Evolutionary conservation across 169 alveolate genomes (phyloP), one percentile per base, ranked within the genome.

Genomic region (Plasmodium knowlesi): DNA sequence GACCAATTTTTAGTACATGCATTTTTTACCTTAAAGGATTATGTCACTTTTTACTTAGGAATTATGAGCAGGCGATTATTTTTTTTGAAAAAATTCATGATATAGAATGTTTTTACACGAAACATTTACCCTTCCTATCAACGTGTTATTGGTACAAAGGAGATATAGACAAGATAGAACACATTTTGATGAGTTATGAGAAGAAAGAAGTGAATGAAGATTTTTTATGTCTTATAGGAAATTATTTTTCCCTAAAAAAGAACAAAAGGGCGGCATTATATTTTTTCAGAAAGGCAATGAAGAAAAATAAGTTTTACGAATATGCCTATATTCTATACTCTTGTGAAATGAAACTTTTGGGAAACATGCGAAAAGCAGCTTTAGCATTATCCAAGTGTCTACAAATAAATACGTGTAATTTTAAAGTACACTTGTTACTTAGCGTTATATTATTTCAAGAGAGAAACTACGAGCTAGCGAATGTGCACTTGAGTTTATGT

Each of bases 221-320:
- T 79, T 88, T 78, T 76, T 57, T 88, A 37, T 88, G 94, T 28
- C 76, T 88, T 53, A 88, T 88, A 34, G 94, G 94, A 78, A 88
- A 88, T 78, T 88, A 88, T 79, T 88, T 88, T 79, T 88, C 94
- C 25, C 46, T 88, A 88, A 88, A 88, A 88, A 88, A 79, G 57
- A 88, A 88, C 46, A 88, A 88, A 88, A 61, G 46, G 4, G 28
- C 78, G 70, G 76, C 89, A 22, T 46, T 73, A 25, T 12, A 41
- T n/a, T 88, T 88, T 88, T 88, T 88, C 32, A 78, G 74, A 88
- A 76, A 79, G 46, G 94, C 94, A 78, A 88, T 76, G 34, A 16
- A 19, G 57, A 46, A 57, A 76, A 88, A 88, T 79, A 79, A 53
- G 22, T 88, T 78, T 57, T 79, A 88, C 81, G 94, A 88, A 88